phyloP scores from a whole-genome alignment of 495 filamentous ascomycete genomes.

The Venustampulla echinocandica region DNA sequence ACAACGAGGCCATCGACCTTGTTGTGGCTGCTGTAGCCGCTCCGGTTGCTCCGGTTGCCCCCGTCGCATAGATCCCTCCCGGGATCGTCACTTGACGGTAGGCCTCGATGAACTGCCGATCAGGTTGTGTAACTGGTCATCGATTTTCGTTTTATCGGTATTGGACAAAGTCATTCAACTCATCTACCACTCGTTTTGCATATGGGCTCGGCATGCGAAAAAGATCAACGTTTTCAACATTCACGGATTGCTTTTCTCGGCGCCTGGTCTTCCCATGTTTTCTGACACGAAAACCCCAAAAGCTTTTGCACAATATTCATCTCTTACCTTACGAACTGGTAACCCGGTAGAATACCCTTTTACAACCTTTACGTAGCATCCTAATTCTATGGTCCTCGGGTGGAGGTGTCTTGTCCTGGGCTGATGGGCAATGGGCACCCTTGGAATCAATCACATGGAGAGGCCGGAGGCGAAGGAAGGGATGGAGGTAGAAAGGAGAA shows the following conservation, averaged over 20 bases:
- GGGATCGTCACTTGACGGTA: slow-evolving; percentile 16
- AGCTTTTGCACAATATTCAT: slow-evolving; percentile 25
- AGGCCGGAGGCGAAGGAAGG: slow-evolving; percentile 15
- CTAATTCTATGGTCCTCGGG: slow-evolving; percentile 16
- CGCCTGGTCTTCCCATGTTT: slow-evolving; percentile 26
- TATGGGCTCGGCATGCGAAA: slow-evolving; percentile 20
- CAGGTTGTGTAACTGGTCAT: slow-evolving; percentile 17
- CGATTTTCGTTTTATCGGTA: slow-evolving; percentile 16
- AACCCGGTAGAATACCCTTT: slow-evolving; percentile 23
- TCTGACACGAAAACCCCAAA: slow-evolving; percentile 19
- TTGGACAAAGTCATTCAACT: slow-evolving; percentile 18
- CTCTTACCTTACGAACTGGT: slow-evolving; percentile 24
- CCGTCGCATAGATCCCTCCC: slow-evolving; percentile 43
- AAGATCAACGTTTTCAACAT: slow-evolving; percentile 12
- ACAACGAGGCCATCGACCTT: slow-evolving; percentile 26
- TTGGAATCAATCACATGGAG: slow-evolving; percentile 16
- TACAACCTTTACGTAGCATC: slow-evolving; percentile 19
- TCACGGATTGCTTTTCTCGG: slow-evolving; percentile 23
- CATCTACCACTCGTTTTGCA: slow-evolving; percentile 19
- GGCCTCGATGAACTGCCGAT: slow-evolving; percentile 23
- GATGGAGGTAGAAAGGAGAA: slow-evolving; percentile 20
- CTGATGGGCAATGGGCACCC: neutral
- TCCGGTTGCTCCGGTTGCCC: slow-evolving; percentile 39
- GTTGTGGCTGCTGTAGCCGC: slow-evolving; percentile 16
- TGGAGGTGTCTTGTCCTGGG: slow-evolving; percentile 8